phyloP scores from a whole-genome alignment of 768 basidiomycete genomes.

The Pulveroboletus ravenelii region DNA sequence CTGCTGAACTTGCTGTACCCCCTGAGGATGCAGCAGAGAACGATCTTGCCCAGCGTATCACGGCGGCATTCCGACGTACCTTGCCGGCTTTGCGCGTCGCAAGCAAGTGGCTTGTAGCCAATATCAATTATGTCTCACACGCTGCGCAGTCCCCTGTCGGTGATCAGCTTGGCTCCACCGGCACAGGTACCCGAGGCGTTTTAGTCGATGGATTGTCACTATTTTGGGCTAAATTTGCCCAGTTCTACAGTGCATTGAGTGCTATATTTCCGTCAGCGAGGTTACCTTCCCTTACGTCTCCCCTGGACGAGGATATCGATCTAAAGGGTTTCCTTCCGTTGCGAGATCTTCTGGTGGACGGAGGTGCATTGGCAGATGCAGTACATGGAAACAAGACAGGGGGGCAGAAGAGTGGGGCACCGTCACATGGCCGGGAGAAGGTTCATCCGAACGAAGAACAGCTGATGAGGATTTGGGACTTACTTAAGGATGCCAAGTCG shows the following conservation, averaged over 20 bases:
- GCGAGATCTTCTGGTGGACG: conserved; percentile 49
- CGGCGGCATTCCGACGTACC: conserved; percentile 78
- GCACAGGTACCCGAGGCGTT: conserved; percentile 16
- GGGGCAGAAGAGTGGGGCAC: conserved; percentile 21
- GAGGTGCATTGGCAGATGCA: conserved; percentile 1
- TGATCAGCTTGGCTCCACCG: conserved; percentile 3
- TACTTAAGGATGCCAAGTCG: conserved; percentile 64
- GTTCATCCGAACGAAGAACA: conserved; percentile 94
- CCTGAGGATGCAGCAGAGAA: conserved; percentile 50
- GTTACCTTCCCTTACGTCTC: conserved; percentile 52
- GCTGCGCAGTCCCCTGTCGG: conserved; percentile 33
- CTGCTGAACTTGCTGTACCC: conserved; percentile 52
- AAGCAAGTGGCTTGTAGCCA: conserved; percentile 83
- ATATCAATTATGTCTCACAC: conserved; percentile 62
- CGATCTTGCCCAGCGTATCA: conserved; percentile 77
- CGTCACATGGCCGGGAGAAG: conserved; percentile 35
- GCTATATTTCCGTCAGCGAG: conserved; percentile 62
- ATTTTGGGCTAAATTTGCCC: conserved; percentile 73
- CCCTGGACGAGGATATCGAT: conserved; percentile 88
- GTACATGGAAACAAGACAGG: conserved; percentile 21
- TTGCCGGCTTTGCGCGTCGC: conserved; percentile 84
- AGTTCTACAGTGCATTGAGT: conserved; percentile 58
- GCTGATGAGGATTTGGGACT: conserved; percentile 87
- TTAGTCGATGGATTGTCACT: conserved; percentile 35
- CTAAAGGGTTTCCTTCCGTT: conserved; percentile 85